Conservation (phyloP, 345 rosid species). For the Syzygium grande region DNA sequence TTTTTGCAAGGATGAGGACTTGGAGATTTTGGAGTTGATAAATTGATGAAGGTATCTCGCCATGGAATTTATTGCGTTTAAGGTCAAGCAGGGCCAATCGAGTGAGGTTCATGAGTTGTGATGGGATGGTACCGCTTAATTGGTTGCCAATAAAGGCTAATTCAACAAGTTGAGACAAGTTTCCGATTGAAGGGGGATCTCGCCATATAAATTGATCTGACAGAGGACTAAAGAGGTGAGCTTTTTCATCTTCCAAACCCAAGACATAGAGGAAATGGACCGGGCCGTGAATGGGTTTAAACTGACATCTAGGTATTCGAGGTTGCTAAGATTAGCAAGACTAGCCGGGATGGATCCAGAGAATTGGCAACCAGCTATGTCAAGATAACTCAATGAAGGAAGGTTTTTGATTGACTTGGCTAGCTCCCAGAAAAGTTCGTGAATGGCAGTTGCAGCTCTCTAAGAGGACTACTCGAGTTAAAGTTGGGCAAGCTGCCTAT, state of each 20-base stretch:
- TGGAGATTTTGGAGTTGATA: background rate
- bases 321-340: background rate
- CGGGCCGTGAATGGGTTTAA: fast-evolving
- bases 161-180: background rate
- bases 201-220: background rate
- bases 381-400: background rate
- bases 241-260: too few species aligned
- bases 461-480: background rate
- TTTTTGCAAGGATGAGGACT: background rate
- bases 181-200: background rate
- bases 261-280: background rate
- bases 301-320: fast-evolving
- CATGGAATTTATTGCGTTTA: too few species aligned
- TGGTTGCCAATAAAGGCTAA: background rate
- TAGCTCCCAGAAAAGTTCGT: conserved; percentile 1
- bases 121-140: conserved; percentile 1
- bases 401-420: background rate
- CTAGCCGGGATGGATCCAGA: background rate
- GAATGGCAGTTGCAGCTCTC: fast-evolving
- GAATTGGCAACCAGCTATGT: background rate
- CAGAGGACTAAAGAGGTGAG: background rate
- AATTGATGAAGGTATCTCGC: too few species aligned
- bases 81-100: too few species aligned
- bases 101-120: conserved; percentile 8
- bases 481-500: background rate